Percentiles rank a stretch among this genome's conserved stretches.
phyloP scores from a whole-genome alignment of 345 rosid species.

The Firmiana major region DNA sequence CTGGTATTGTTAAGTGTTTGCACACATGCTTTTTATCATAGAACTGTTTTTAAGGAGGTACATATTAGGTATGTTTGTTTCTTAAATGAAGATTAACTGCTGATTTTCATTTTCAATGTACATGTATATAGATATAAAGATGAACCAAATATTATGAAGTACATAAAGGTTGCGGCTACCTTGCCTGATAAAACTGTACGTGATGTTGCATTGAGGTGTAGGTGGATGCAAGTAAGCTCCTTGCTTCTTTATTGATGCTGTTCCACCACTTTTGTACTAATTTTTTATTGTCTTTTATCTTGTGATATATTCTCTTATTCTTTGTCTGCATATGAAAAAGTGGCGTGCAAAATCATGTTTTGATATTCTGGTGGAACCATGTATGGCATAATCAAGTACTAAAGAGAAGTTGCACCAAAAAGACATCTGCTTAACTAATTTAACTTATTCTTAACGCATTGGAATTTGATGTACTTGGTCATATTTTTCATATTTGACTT shows the following conservation, averaged over 20 bases:
- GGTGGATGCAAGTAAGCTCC: conserved; percentile 82
- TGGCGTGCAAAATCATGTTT: not conserved
- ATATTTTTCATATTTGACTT: not conserved
- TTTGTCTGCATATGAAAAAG: not conserved
- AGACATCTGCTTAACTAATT: not conserved
- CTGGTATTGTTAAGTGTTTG: not conserved
- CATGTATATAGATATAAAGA: conserved; percentile 48
- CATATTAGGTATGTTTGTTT: conserved; percentile 1
- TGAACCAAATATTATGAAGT: conserved; percentile 78
- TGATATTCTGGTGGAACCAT: not conserved
- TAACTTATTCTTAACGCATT: not conserved
- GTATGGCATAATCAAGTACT: not conserved
- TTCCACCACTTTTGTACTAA: not conserved
- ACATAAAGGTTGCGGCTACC: conserved; percentile 75
- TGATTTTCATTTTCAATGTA: conserved; percentile 2
- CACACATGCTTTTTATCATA: not conserved
- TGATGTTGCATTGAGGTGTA: conserved; percentile 95
- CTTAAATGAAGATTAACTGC: not conserved
- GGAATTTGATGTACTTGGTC: not conserved
- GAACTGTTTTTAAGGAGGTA: not conserved
- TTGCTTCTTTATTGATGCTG: conserved; percentile 21
- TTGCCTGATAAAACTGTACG: conserved; percentile 85
- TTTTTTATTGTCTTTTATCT: not conserved
- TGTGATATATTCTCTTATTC: not conserved
- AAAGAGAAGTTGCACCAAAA: not conserved